phyloP scores from a whole-genome alignment of 768 basidiomycete species.

The Paxillus ammoniavirescens region DNA sequence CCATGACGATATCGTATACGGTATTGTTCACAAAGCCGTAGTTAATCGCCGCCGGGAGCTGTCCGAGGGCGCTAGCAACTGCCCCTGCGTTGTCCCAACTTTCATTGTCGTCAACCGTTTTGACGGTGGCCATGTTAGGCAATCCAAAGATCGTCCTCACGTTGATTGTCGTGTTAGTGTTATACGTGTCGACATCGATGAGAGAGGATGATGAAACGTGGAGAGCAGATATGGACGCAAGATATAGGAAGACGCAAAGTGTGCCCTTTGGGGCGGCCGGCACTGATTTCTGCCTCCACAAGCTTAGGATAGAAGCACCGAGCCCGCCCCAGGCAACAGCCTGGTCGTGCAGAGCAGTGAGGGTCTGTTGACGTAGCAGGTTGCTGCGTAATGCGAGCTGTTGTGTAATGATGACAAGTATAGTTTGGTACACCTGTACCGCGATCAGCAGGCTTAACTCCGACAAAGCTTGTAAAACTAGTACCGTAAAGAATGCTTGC shows the following conservation, averaged over 20 bases:
- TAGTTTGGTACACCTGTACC: not conserved
- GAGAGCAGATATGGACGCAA: constrained; percentile 3
- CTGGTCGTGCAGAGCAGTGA: constrained; percentile 10
- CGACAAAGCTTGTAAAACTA: not conserved
- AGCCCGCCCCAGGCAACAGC: constrained; percentile 10
- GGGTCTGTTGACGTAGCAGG: constrained; percentile 3
- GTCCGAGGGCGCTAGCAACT: not conserved
- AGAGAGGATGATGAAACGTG: too few relatives aligned
- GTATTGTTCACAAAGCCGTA: constrained; percentile 6
- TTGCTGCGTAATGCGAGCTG: constrained; percentile 6
- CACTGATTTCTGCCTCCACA: constrained; percentile 6
- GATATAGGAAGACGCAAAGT: constrained; percentile 9
- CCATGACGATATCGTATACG: constrained; percentile 10
- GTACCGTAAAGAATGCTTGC: not conserved
- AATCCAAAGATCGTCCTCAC: not conserved
- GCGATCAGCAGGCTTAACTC: not conserved
- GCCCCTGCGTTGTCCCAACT: too few relatives aligned
- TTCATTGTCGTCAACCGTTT: not conserved
- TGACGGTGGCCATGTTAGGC: not conserved
- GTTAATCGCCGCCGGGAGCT: not conserved
- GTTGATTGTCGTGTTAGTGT: not conserved
- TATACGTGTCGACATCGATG: not conserved
- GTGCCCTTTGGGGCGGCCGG: constrained; percentile 2
- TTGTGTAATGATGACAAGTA: constrained; percentile 9
- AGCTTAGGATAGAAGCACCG: constrained; percentile 4